A percentile compares a stretch with the other conserved stretches of the same genome.
Conservation (phyloP, 208 protist genomes). For the Crithidia mellificae region DNA sequence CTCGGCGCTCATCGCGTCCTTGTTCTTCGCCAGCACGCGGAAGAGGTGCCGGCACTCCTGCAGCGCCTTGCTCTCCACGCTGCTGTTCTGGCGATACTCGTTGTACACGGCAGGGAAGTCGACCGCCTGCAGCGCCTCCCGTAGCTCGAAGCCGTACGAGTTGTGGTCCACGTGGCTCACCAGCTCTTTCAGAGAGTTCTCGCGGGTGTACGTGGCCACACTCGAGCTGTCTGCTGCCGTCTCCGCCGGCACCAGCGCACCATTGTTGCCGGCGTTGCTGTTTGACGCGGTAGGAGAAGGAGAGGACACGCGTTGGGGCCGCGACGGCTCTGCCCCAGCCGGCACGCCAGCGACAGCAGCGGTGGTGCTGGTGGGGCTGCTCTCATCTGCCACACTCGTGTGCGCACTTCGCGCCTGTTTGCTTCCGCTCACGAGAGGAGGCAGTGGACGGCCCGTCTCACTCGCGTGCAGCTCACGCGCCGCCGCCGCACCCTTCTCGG, state of each 20-base stretch:
- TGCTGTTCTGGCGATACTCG: constrained; percentile 13
- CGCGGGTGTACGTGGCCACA: not conserved
- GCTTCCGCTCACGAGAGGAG: too few relatives aligned
- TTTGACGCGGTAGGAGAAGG: not conserved
- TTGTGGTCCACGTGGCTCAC: constrained; percentile 26
- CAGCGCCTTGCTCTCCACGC: constrained; percentile 9
- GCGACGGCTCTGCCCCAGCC: too few relatives aligned
- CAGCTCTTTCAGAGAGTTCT: constrained; percentile 18
- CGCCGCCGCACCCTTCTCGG: too few relatives aligned
- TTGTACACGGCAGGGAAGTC: constrained; percentile 20
- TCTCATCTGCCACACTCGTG: too few relatives aligned
- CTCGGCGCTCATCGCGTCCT: constrained; percentile 43
- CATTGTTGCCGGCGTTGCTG: not conserved
- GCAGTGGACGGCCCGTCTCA: too few relatives aligned
- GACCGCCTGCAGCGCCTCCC: constrained; percentile 14
- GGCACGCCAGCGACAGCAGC: too few relatives aligned
- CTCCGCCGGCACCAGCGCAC: not conserved
- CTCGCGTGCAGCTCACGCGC: too few relatives aligned
- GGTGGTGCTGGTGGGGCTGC: not conserved
- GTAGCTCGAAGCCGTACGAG: constrained; percentile 24
- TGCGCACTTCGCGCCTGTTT: too few relatives aligned
- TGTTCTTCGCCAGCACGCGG: constrained; percentile 40
- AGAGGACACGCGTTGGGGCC: not conserved
- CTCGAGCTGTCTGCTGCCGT: not conserved
- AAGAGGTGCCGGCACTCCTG: constrained; percentile 45